Evolutionary conservation across 331 rosid genomes (phyloP).

Genomic region (Quercus lobata): DNA sequence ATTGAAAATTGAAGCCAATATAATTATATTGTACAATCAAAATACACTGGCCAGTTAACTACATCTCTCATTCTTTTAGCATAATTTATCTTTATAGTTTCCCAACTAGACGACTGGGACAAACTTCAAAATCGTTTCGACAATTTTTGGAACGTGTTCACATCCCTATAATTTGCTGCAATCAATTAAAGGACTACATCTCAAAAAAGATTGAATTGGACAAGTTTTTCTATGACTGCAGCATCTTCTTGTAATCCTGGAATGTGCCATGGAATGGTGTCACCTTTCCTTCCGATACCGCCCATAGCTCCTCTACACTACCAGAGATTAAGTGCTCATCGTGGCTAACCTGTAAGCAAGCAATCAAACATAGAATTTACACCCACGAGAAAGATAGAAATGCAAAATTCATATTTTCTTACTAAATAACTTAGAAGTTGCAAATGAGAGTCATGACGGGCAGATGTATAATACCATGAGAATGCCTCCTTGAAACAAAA

Average conservation of each 20-base stretch:
- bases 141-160: neutral
- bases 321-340: constrained; percentile 98
- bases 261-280: constrained; percentile 78
- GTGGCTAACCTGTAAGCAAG: constrained; percentile 81
- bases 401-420: neutral
- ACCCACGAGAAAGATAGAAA: neutral
- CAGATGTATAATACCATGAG: constrained; percentile 60
- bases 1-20: too few species aligned
- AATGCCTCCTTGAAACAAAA: constrained; percentile 98
- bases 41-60: too few species aligned
- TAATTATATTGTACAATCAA: too few species aligned
- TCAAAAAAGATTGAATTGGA: neutral
- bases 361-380: constrained; percentile 4
- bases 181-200: neutral
- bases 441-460: neutral
- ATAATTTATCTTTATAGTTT: too few species aligned
- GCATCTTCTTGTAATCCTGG: constrained; percentile 82
- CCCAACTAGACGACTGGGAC: neutral
- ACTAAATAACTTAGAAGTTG: neutral
- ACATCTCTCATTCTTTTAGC: too few species aligned
- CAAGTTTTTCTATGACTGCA: constrained; percentile 45
- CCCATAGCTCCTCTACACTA: constrained; percentile 98
- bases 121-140: neutral
- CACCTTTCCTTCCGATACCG: constrained; percentile 80
- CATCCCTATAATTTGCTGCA: neutral